Evolutionary conservation across 768 basidiomycete genomes (phyloP).

Genomic region (Baorangia bicolor): DNA sequence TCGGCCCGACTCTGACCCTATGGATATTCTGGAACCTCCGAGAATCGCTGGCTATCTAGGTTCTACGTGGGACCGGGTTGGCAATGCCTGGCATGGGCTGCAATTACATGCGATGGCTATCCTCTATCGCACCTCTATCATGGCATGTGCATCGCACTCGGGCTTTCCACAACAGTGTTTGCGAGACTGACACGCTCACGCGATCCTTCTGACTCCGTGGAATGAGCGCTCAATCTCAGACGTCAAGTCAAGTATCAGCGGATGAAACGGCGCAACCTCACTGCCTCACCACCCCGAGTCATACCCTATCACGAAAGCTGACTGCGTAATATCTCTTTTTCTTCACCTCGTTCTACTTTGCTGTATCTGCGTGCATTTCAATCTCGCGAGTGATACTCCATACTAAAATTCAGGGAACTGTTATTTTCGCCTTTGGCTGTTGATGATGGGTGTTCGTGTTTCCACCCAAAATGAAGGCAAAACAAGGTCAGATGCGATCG

Average conservation of each 20-base stretch:
- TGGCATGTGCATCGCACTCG: too few species aligned
- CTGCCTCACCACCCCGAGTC: background rate
- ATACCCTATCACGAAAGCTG: background rate
- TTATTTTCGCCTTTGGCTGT: background rate
- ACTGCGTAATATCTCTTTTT: background rate
- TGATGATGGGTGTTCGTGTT: background rate
- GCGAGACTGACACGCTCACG: too few species aligned
- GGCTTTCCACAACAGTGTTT: too few species aligned
- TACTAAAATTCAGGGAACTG: background rate
- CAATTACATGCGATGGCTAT: too few species aligned
- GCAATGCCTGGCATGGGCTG: too few species aligned
- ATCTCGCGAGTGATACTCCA: background rate
- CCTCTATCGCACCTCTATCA: too few species aligned
- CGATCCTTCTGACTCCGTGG: too few species aligned
- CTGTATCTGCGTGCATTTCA: background rate
- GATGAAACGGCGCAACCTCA: background rate
- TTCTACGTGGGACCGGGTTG: too few species aligned
- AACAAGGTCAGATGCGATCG: conserved; percentile 2
- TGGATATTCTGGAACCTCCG: too few species aligned
- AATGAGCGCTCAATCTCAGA: too few species aligned
- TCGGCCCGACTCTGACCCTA: too few species aligned
- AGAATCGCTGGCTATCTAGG: too few species aligned
- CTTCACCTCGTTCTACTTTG: background rate
- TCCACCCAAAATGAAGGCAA: background rate
- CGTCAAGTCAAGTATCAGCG: background rate